These are phyloP conservation scores for Chloropicon primus DNA, from an alignment of 139 green algal species.

Conservation along the genomic window DNA sequence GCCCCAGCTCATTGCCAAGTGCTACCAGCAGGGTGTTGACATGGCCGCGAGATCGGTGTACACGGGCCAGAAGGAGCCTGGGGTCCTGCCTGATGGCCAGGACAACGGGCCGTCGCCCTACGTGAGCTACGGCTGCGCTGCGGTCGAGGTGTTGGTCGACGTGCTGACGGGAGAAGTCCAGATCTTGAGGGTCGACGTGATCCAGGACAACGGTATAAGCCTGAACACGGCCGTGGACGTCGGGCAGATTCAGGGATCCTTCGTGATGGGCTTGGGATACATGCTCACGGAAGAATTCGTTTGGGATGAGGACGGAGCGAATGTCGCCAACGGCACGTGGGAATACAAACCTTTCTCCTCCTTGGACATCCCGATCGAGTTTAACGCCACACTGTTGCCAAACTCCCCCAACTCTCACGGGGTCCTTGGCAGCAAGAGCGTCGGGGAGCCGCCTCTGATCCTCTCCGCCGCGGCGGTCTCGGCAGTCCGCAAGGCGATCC, in stretches of 20 bases:
- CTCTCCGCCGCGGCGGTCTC: background rate
- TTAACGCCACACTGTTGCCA: slow-evolving; percentile 2
- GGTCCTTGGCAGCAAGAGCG: slow-evolving; percentile 1
- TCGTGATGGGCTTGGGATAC: slow-evolving; percentile 6
- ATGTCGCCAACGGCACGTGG: slow-evolving; percentile 3
- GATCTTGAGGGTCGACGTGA: background rate
- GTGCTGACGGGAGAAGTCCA: background rate
- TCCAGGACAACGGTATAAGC: background rate
- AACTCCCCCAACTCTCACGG: background rate
- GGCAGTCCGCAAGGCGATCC: background rate
- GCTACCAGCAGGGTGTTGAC: background rate
- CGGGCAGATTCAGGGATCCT: slow-evolving; percentile 5
- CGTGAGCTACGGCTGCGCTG: background rate
- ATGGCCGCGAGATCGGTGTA: background rate
- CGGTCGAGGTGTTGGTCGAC: slow-evolving; percentile 4
- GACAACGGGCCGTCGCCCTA: background rate
- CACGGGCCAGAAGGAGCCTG: background rate
- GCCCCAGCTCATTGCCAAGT: background rate
- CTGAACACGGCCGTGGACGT: slow-evolving; percentile 1
- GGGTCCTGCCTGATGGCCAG: background rate
- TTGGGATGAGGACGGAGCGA: background rate
- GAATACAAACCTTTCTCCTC: slow-evolving; percentile 2
- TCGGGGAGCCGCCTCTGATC: slow-evolving; percentile 4
- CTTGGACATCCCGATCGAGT: slow-evolving; percentile 1
- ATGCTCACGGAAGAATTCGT: background rate